phyloP scores from a whole-genome alignment of 129 eudicot species.

The Artemisia tridentata region DNA sequence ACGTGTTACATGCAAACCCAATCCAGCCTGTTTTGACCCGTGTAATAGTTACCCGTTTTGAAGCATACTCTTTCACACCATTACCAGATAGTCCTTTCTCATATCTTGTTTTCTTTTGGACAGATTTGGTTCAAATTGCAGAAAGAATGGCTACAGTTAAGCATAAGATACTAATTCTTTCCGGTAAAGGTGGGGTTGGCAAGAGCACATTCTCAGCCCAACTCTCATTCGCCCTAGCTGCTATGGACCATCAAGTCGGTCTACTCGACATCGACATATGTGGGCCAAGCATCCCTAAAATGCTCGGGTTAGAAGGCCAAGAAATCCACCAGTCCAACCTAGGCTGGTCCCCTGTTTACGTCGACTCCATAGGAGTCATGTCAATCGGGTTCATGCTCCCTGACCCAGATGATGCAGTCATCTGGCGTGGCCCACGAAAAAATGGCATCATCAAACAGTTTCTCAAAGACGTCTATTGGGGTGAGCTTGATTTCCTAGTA shows the following conservation, averaged over 20 bases:
- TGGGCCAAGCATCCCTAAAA: conserved; percentile 96
- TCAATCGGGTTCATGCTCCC: conserved; percentile 97
- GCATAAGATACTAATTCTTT: conserved; percentile 81
- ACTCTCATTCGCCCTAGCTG: conserved; percentile 76
- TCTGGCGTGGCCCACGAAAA: conserved; percentile 93
- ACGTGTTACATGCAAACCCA: too few species aligned
- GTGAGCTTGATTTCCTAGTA: conserved; percentile 81
- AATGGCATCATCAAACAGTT: conserved; percentile 85
- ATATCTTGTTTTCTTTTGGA: background rate
- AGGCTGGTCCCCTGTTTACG: conserved; percentile 95
- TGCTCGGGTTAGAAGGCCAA: conserved; percentile 96
- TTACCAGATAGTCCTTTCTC: background rate
- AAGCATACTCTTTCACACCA: background rate
- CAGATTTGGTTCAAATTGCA: conserved; percentile 75
- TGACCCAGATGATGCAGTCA: conserved; percentile 86
- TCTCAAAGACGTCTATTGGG: conserved; percentile 86
- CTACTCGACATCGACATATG: conserved; percentile 90
- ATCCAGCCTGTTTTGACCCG: too few species aligned
- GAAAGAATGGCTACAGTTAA: conserved; percentile 94
- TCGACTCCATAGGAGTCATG: conserved; percentile 93
- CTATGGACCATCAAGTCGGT: conserved; percentile 85
- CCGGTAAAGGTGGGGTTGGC: conserved; percentile 97
- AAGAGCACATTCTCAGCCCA: conserved; percentile 98
- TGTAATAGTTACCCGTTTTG: too few species aligned
- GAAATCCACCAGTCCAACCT: conserved; percentile 82